A percentile compares a stretch with the other conserved stretches of the same genome.
These are phyloP conservation scores for Tylopilus intermedius DNA, from an alignment of 768 basidiomycete species.

Conservation along the genomic window DNA sequence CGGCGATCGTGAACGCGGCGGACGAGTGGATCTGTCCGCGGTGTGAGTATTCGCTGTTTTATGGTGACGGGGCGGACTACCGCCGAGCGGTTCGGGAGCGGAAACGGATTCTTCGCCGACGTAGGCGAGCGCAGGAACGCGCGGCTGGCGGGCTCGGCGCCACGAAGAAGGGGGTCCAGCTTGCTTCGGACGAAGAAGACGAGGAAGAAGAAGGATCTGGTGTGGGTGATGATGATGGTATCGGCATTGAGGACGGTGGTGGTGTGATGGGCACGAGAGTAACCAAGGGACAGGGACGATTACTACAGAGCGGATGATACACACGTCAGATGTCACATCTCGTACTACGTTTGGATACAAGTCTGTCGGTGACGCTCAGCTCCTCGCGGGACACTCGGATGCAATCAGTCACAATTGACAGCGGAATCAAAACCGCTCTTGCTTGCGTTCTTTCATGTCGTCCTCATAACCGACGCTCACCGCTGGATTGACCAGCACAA, in stretches of 20 bases:
- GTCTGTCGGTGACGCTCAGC: too few relatives aligned
- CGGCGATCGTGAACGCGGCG: constrained; percentile 48
- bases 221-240: background rate
- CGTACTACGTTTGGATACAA: constrained; percentile 29
- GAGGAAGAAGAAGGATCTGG: constrained; percentile 13
- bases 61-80: constrained; percentile 71
- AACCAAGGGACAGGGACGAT: constrained; percentile 14
- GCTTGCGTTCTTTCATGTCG: constrained; percentile 23
- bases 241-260: background rate
- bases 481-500: constrained; percentile 11
- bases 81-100: constrained; percentile 61
- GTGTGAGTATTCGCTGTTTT: constrained; percentile 91
- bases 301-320: constrained; percentile 24
- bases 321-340: constrained; percentile 14
- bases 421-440: constrained; percentile 25
- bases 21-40: constrained; percentile 95
- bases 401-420: constrained; percentile 26
- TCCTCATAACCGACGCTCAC: constrained; percentile 16
- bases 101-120: constrained; percentile 71
- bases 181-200: constrained; percentile 25
- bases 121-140: constrained; percentile 68
- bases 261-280: constrained; percentile 7
- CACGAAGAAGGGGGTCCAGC: constrained; percentile 20
- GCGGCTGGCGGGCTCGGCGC: constrained; percentile 37
- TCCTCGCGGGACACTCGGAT: background rate